Base-by-base conservation (phyloP, 2,329 filamentous ascomycete genomes). In the Fusarium falciforme region DNA sequence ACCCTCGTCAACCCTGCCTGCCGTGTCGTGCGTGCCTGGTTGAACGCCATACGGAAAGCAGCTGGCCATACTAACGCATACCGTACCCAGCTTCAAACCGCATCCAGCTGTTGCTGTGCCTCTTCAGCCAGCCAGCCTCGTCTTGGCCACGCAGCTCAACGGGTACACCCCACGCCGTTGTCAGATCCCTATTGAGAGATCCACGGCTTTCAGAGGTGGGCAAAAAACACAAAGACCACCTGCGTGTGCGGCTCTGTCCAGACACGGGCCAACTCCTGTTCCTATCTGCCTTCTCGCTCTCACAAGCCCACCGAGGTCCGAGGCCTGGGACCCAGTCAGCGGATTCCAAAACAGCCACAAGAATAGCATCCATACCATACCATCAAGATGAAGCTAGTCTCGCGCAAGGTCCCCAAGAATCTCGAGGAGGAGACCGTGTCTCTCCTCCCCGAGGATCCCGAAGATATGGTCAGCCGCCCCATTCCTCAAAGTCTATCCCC, bases 361-460 rank as follows among this genome's bases (percentile, higher is more conserved):
- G 44, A 49, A 49, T 49, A 49, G 44, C 44, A 49, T 49, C 44
- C 73, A 71, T 68, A 63, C 35, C 65, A 66, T 42, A 17, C 69
- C 70, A 61, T 38, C 58, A 70, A 64, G 16, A 85, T 85, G 84
- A 85, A 85, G 80, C 78, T 85, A 61, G 76, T 84, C 61, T 79
- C 81, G 47, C 81, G 82, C 60, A 81, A 82, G 69, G 75, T 82
- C 55, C 80, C 82, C 61, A 81, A 82, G 49, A 79, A 80, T n/a
- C 74, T 83, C 57, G 81, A 82, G 78, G 83, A 84, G 66, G 82
- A 85, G 77, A 80, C 81, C 31, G 79, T 86, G 61, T 84, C 83
- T 42, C 81, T 86, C 22, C 76, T 85, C 8, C 83, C 84, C 61
- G 85, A 86, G 63, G 84, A 86, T 75, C 82, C 84, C 42, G 84